phyloP scores from a whole-genome alignment of 257 asterid species.

The Gentiana straminea region DNA sequence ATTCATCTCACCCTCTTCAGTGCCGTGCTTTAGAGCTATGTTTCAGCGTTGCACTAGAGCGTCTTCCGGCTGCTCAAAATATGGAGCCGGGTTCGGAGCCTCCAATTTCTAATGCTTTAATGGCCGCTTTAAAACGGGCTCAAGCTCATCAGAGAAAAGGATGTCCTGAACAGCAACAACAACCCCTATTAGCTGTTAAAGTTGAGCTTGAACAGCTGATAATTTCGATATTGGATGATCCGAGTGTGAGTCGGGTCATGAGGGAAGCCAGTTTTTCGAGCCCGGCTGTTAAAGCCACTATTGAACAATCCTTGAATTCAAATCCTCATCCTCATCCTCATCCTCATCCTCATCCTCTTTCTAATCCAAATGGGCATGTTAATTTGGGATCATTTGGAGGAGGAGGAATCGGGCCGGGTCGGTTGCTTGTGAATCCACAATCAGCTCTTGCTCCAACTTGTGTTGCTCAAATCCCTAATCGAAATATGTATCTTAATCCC shows the following conservation, averaged over 20 bases:
- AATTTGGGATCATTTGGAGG: conserved; percentile 35
- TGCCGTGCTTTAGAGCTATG: conserved; percentile 90
- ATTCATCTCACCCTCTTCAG: conserved; percentile 90
- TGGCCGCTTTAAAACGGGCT: conserved; percentile 84
- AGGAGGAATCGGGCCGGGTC: conserved; percentile 32
- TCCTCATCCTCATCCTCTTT: conserved; percentile 6
- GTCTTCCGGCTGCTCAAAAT: conserved; percentile 62
- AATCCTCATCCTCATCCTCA: conserved; percentile 18
- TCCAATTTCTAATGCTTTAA: conserved; percentile 73
- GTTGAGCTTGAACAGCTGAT: conserved; percentile 81
- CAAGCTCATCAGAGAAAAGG: conserved; percentile 89
- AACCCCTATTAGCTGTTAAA: conserved; percentile 72
- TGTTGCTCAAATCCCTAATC: conserved; percentile 16
- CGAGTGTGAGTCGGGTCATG: conserved; percentile 85
- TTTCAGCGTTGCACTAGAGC: conserved; percentile 81
- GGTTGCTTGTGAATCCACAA: conserved; percentile 24
- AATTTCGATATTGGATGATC: conserved; percentile 79
- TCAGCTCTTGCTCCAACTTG: conserved; percentile 14
- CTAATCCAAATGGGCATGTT: conserved; percentile 7
- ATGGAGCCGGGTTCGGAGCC: conserved; percentile 51
- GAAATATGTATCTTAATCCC: conserved; percentile 53
- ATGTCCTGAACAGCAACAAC: conserved; percentile 91
- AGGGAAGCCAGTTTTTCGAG: conserved; percentile 85
- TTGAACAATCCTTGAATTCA: conserved; percentile 53
- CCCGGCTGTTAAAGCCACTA: conserved; percentile 72